These are phyloP conservation scores for Pythium periplocum DNA, from an alignment of 352 stramenopile genomes.

Conservation along the genomic window DNA sequence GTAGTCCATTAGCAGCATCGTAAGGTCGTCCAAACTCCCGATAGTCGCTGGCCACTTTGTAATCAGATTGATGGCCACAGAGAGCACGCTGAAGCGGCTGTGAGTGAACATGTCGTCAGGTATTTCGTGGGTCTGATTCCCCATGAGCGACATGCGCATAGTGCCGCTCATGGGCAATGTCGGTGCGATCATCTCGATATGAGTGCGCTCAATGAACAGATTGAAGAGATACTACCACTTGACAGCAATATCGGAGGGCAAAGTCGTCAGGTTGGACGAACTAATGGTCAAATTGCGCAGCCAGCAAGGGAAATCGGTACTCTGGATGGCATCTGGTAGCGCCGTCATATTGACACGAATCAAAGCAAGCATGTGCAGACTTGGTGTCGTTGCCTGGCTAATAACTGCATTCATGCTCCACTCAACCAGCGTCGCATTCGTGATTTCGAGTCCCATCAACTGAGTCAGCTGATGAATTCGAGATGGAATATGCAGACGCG, in stretches of 20 bases:
- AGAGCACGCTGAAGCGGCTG: slow-evolving; percentile 7
- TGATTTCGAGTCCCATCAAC: slow-evolving; percentile 13
- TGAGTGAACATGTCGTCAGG: slow-evolving; percentile 1
- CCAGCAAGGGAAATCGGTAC: background rate
- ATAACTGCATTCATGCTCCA: slow-evolving; percentile 12
- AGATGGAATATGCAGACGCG: slow-evolving; percentile 7
- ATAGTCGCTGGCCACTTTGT: background rate
- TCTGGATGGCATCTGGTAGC: slow-evolving; percentile 4
- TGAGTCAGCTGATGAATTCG: slow-evolving; percentile 8
- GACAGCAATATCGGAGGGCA: slow-evolving; percentile 7
- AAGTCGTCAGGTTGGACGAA: slow-evolving; percentile 1
- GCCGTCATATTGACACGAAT: slow-evolving; percentile 9
- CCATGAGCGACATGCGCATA: slow-evolving; percentile 9
- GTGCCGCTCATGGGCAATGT: slow-evolving; percentile 2
- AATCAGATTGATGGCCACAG: slow-evolving; percentile 10
- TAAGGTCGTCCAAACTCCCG: slow-evolving; percentile 1
- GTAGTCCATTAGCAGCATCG: slow-evolving; percentile 16
- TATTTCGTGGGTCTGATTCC: slow-evolving; percentile 4
- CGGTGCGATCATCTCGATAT: slow-evolving; percentile 1
- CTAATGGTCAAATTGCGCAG: slow-evolving; percentile 11
- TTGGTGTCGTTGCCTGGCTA: background rate
- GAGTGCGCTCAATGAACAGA: slow-evolving; percentile 12
- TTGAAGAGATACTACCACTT: slow-evolving; percentile 8
- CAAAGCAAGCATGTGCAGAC: slow-evolving; percentile 9
- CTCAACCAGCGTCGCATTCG: slow-evolving; percentile 11